Base-by-base conservation (phyloP, 2,329 filamentous ascomycete genomes). In the Hysterium pulicare region DNA sequence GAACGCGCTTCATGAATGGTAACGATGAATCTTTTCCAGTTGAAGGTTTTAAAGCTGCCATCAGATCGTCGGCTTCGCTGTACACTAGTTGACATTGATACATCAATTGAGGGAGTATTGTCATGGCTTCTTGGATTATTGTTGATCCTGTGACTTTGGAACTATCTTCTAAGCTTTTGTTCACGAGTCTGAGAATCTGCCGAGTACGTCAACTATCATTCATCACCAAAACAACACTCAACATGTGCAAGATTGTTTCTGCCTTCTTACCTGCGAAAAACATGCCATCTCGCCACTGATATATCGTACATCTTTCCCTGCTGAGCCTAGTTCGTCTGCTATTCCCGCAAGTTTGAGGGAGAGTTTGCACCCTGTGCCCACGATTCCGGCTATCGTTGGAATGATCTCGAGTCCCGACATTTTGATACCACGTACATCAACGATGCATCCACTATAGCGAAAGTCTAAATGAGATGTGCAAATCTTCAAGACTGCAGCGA, bases 321-420 rank as follows among this genome's bases (percentile, higher is more conserved):
- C 38, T 11, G 41, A 44, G 28, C 45, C 41, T n/a, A 44, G 37
- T 15, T 44, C 41, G 21, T 47, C 41, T 2, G 44, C 44, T n/a
- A 47, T 13, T 31, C 41, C 36, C 32, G 42, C 40, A 32, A 47
- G 31, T 4, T 31, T 41, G 19, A 44, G 36, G 3, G 45, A 47
- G 21, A 47, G 33, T 38, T 41, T 47, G 33, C 40, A 36, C 2
- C 40, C 45, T 8, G 41, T 37, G n/a, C 28, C 40, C 11, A 38
- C 45, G 19, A 47, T 34, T 9, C 45, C 45, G n/a, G 45, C 45
- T 33, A 47, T 44, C 15, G 36, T 41, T 4, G 41, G 37, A 8
- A 47, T 41, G 10, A 47, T 33, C 26, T 47, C 45, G 9, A 47
- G 34, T 9, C 45, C 41, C 3, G 45, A 47, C 45, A 47, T 44